Conservation (phyloP, 257 asterid genomes). For the Marsdenia floribunda region DNA sequence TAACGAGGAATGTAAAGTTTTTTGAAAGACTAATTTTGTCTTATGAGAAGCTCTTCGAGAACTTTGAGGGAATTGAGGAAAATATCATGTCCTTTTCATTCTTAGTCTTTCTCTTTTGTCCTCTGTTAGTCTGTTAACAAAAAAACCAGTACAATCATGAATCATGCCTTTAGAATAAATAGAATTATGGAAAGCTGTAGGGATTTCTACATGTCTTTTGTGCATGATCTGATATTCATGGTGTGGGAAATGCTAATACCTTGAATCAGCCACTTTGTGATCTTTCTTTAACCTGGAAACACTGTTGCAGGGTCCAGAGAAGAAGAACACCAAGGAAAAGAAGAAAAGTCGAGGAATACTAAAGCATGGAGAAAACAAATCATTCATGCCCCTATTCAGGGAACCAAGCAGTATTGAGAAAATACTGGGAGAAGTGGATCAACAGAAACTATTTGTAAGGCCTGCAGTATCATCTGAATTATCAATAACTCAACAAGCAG, state of each 20-base stretch:
- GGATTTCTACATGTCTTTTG: neutral
- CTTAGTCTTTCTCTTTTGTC: neutral
- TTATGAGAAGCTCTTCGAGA: neutral
- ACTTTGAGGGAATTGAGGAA: neutral
- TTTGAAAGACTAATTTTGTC: neutral
- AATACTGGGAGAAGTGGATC: slow-evolving; percentile 88
- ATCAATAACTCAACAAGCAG: slow-evolving; percentile 30
- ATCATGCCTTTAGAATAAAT: neutral
- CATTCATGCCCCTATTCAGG: slow-evolving; percentile 77
- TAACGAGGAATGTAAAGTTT: neutral
- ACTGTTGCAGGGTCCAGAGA: slow-evolving; percentile 55
- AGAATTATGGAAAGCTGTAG: neutral
- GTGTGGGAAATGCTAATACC: neutral
- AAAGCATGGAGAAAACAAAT: slow-evolving; percentile 56
- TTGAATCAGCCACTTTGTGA: neutral
- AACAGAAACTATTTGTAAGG: slow-evolving; percentile 45
- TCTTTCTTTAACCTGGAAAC: neutral
- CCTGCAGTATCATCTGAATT: slow-evolving; percentile 39
- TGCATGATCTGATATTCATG: neutral
- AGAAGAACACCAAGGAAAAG: slow-evolving; percentile 63
- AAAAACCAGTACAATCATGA: neutral
- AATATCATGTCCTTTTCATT: neutral
- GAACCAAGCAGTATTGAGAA: slow-evolving; percentile 95
- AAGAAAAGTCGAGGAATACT: slow-evolving; percentile 65
- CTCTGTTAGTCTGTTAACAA: too few species aligned